phyloP scores from a whole-genome alignment of 306 rosid species.

The Cucurbita argyrosperma region DNA sequence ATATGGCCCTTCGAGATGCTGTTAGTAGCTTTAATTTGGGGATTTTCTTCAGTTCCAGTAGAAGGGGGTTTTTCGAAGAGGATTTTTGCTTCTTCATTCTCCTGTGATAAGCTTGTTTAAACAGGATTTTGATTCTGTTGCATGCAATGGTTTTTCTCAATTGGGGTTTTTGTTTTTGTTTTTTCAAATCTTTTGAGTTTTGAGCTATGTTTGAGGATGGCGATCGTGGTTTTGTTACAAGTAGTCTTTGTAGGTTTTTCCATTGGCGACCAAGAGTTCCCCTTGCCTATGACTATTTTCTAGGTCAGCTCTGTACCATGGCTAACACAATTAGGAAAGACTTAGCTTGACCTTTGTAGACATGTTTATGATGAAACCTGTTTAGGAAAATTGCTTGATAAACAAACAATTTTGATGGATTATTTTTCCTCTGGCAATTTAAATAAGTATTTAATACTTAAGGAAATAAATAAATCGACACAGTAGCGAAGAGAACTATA shows the following conservation, averaged over 20 bases:
- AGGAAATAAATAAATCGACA: neutral
- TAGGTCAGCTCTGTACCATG: neutral
- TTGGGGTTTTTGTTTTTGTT: neutral
- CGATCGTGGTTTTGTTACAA: neutral
- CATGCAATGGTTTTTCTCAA: neutral
- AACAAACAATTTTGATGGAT: neutral
- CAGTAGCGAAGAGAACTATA: neutral
- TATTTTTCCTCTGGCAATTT: neutral
- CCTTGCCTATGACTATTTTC: neutral
- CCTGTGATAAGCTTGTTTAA: neutral
- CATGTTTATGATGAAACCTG: neutral
- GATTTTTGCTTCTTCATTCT: neutral
- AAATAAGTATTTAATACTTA: neutral
- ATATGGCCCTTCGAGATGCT: neutral
- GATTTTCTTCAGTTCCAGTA: neutral
- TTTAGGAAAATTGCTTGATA: neutral
- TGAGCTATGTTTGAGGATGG: neutral
- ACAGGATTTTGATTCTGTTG: neutral
- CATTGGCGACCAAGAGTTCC: neutral
- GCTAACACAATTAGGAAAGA: neutral
- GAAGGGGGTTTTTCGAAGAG: neutral
- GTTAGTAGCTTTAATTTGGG: neutral
- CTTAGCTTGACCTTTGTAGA: neutral
- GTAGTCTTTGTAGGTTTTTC: neutral
- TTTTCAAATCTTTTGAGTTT: neutral